phyloP scores from a whole-genome alignment of 1,284 basidiomycete species.

The Rhizoctonia solani region DNA sequence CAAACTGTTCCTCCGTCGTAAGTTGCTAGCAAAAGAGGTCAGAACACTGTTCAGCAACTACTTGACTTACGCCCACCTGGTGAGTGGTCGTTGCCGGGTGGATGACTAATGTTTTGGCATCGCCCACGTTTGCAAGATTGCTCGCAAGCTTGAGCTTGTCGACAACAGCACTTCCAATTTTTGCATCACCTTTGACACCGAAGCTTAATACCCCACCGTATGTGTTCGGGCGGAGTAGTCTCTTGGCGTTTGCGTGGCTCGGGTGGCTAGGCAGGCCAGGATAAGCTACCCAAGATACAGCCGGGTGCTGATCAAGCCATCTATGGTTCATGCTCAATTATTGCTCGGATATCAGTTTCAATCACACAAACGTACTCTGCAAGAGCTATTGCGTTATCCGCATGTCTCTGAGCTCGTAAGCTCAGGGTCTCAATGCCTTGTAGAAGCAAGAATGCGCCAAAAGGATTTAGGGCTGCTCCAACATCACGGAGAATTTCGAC shows the following conservation, averaged over 20 bases:
- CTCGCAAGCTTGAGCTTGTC: slow-evolving; percentile 76
- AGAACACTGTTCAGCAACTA: not conserved
- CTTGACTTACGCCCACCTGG: slow-evolving; percentile 44
- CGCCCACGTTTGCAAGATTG: slow-evolving; percentile 74
- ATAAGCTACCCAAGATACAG: slow-evolving; percentile 83
- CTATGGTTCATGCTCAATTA: slow-evolving; percentile 46
- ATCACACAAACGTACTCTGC: slow-evolving; percentile 66
- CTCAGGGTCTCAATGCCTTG: slow-evolving; percentile 88
- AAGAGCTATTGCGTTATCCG: slow-evolving; percentile 72
- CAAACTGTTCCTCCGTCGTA: slow-evolving; percentile 65
- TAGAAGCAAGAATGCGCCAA: slow-evolving; percentile 80
- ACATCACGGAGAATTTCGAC: slow-evolving; percentile 77
- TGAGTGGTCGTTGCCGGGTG: slow-evolving; percentile 89
- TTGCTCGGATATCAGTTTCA: not conserved
- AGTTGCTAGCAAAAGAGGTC: slow-evolving; percentile 56
- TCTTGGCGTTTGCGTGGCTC: slow-evolving; percentile 64
- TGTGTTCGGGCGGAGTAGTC: slow-evolving; percentile 58
- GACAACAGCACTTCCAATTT: slow-evolving; percentile 66
- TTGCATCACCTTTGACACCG: slow-evolving; percentile 71
- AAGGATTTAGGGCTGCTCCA: slow-evolving; percentile 77
- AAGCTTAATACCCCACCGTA: slow-evolving; percentile 84
- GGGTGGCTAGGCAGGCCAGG: slow-evolving; percentile 71
- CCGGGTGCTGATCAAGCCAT: slow-evolving; percentile 71
- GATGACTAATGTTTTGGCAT: slow-evolving; percentile 82
- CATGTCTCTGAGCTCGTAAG: slow-evolving; percentile 76